Evolutionary conservation across 768 basidiomycete genomes (phyloP), one percentile per base, ranked within the genome.

Genomic region (Leccinum disarticulatum): DNA sequence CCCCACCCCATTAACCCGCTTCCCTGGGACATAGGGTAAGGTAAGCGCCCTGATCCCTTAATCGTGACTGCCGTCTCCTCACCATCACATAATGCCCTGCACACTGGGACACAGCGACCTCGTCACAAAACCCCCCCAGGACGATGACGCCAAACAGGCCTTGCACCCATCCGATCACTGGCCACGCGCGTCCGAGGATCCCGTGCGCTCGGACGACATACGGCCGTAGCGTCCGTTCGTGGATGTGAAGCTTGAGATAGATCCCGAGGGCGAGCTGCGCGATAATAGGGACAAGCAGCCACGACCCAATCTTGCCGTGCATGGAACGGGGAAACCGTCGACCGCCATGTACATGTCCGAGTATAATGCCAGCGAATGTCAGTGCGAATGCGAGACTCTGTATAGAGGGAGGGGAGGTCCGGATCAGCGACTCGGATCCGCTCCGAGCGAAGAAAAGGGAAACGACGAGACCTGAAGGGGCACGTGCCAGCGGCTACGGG

Each of bases 221-320:
- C 1, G 88, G 89, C 43, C 95, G 81, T 9, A 87, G 62, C 2
- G 86, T 83, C 60, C 80, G 79, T 73, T 96, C 92, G 61, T 95
- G 81, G 28, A 97, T 87, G 71, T 97, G 95, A 6, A 95, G 77
- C 75, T 96, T 97, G 65, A 98, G 87, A 74, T 96, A 98, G 48
- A 93, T 83, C 4, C 95, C 95, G 52, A 93, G 77, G 25, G 71
- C 65, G 11, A 90, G 77, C 74, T 97, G 95, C 2, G 77, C 64
- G 15, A 81, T 64, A 35, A 95, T 84, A 17, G 91, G 86, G 46
- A 85, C 55, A 64, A 90, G 75, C 51, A 81, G 61, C 71, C 73
- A 74, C 25, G 73, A 73, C 22, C 89, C 76, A 52, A 94, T 75
- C 38, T 80, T 83, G 6, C 87, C 90, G 69, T 97, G 95, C 0